Evolutionary conservation across 164 flowering plant species (phyloP), one percentile per base, ranked within the genome.

Genomic region (Cinnamomum chago): DNA sequence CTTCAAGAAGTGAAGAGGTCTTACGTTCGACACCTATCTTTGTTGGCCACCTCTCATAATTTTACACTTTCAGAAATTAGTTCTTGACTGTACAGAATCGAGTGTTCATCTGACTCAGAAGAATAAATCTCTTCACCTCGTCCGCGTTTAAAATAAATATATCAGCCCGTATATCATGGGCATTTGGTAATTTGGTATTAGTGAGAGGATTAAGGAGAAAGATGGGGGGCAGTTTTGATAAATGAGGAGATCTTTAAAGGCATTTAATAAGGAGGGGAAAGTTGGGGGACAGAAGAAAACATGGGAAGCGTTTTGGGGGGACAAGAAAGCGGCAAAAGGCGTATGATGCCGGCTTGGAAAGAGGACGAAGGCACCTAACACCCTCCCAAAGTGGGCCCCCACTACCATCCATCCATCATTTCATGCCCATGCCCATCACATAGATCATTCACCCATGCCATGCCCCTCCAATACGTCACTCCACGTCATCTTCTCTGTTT

Each of bases 241-340:
- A 24, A 10, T 3, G 70, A n/a, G 67, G 60, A 50, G 62, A 25
- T 12, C 27, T n/a, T 67, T 47, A 11, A 11, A 50, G 24, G 71
- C 71, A 74, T 52, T 74, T 25, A 55, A 55, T 55, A 55, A 55
- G 70, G 20, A 66, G 71, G 52, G 71, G 18, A 12, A 5, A 22
- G 55, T n/a, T 33, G 65, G 86, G 88, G 78, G 84, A 83, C 85
- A 84, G 70, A 80, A 72, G 82, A 78, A 84, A 83, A 78, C 79
- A 80, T 55, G 80, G 82, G 74, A 50, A 60, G 66, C 35, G 25
- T 40, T 77, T 65, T 70, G 27, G 74, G 92, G 92, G 80, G 90
- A 87, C 92, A 87, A 78, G 84, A 84, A 86, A 86, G 87, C 88
- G 85, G 89, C 86, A 85, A 50, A 80, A 72, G 73, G 78, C 79